Conservation (phyloP, 768 basidiomycete genomes). For the Russula compacta region DNA sequence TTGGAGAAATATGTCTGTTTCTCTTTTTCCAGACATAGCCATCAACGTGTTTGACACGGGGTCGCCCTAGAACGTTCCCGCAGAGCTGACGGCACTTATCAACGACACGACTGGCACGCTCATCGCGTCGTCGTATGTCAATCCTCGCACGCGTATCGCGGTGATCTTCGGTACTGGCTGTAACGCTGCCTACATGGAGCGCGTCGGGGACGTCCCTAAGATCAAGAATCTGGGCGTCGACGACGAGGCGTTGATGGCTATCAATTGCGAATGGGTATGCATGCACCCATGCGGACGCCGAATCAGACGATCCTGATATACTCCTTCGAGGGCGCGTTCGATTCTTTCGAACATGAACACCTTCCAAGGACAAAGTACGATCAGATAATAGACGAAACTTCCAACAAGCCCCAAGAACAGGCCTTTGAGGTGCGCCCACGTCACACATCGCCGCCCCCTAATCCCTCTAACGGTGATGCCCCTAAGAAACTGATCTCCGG, state of each 20-base stretch:
- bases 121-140: conserved; percentile 94
- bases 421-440: conserved; percentile 62
- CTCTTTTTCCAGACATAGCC: not conserved
- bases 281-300: not conserved
- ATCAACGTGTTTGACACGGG: not conserved
- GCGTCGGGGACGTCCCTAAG: conserved; percentile 77
- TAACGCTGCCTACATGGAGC: conserved; percentile 98
- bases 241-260: conserved; percentile 66
- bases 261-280: conserved; percentile 95
- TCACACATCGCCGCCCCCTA: not conserved
- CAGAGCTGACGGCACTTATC: conserved; percentile 78
- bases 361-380: conserved; percentile 96
- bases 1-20: conserved; percentile 63
- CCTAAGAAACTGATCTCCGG: conserved; percentile 86
- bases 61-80: conserved; percentile 60
- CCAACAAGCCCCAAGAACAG: conserved; percentile 96
- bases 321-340: conserved; percentile 77
- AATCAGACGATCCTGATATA: not conserved
- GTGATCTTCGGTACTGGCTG: conserved; percentile 98
- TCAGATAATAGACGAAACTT: conserved; percentile 79
- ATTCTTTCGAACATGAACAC: conserved; percentile 90
- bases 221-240: conserved; percentile 66
- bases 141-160: conserved; percentile 83
- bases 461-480: not conserved
- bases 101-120: conserved; percentile 98